These are phyloP conservation scores for Canavalia gladiata DNA, from an alignment of 306 rosid genomes.

Conservation along the genomic window DNA sequence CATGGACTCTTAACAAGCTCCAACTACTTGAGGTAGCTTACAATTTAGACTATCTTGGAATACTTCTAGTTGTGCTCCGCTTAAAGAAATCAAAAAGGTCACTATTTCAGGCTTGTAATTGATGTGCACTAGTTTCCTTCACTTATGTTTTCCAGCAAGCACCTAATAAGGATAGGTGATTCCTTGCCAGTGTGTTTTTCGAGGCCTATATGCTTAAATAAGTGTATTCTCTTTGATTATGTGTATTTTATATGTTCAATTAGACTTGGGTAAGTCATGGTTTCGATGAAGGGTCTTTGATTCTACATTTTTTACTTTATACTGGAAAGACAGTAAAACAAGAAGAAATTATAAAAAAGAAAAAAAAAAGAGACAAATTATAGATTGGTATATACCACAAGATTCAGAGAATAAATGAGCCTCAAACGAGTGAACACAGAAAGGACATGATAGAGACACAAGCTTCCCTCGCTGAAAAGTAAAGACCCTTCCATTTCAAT, in stretches of 20 bases:
- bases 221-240: background rate
- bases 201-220: background rate
- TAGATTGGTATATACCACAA: background rate
- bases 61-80: conserved; percentile 65
- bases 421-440: background rate
- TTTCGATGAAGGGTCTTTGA: background rate
- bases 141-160: background rate
- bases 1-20: conserved; percentile 71
- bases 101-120: conserved; percentile 12
- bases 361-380: background rate
- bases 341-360: background rate
- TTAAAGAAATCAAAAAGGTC: conserved; percentile 52
- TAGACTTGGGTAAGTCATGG: background rate
- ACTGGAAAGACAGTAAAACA: background rate
- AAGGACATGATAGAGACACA: background rate
- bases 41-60: conserved; percentile 60
- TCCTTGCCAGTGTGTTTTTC: background rate
- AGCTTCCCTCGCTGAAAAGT: background rate
- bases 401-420: background rate
- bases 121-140: background rate
- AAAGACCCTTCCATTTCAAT: background rate
- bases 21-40: conserved; percentile 67
- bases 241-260: background rate
- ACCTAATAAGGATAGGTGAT: conserved; percentile 24
- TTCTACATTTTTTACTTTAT: background rate